Conservation (phyloP, 805 yeast genomes). For the Pichia deserticola region DNA sequence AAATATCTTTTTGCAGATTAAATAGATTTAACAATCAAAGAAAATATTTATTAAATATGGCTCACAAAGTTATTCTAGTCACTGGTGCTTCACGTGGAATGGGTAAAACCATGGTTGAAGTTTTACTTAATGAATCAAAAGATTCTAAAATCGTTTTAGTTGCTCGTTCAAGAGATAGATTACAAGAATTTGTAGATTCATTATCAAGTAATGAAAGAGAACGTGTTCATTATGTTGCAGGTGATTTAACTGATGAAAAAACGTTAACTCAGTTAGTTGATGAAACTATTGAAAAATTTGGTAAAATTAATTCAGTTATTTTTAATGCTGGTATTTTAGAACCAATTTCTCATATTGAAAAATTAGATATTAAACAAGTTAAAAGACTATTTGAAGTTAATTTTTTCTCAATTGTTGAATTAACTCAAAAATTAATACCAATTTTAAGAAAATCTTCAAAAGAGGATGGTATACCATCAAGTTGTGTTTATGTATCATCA, state of each 20-base stretch:
- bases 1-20: no score
- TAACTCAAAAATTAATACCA: constrained; percentile 46
- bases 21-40: no score
- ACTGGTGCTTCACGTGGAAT: constrained; percentile 75
- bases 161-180: constrained; percentile 54
- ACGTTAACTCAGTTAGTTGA: constrained; percentile 4
- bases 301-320: constrained; percentile 54
- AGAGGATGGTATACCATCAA: constrained; percentile 3
- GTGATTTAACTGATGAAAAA: constrained; percentile 49
- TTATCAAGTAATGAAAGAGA: constrained; percentile 42
- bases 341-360: constrained; percentile 56
- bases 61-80: constrained; percentile 29
- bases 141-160: constrained; percentile 51
- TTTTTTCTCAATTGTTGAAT: constrained; percentile 63
- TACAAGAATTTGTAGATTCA: constrained; percentile 26
- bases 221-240: constrained; percentile 45
- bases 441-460: constrained; percentile 42
- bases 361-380: constrained; percentile 46
- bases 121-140: constrained; percentile 33
- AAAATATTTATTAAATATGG: no score
- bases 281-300: constrained; percentile 31
- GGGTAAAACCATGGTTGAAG: constrained; percentile 64
- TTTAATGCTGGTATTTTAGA: constrained; percentile 81
- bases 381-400: constrained; percentile 63
- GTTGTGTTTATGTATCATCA: constrained; percentile 64